phyloP scores from a whole-genome alignment of 805 yeast species.

The Pichia thaimueangensis region DNA sequence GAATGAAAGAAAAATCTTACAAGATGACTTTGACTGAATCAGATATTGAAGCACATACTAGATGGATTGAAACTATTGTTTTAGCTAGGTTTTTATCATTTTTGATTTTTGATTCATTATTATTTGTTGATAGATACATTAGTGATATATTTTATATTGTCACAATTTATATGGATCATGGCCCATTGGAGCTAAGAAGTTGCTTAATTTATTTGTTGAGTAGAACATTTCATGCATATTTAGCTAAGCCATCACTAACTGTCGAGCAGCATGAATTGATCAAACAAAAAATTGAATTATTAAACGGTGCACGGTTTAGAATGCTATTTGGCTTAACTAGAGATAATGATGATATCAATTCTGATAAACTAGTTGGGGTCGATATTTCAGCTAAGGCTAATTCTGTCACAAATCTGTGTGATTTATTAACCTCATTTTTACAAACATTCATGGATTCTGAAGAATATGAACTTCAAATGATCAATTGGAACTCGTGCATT shows the following conservation, averaged over 20 bases:
- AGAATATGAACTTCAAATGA: constrained; percentile 49
- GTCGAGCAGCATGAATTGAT: constrained; percentile 35
- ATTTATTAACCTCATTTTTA: constrained; percentile 46
- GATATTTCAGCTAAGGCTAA: constrained; percentile 36
- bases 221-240: constrained; percentile 64
- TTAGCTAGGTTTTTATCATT: constrained; percentile 57
- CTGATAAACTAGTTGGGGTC: constrained; percentile 18
- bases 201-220: constrained; percentile 56
- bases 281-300: constrained; percentile 39
- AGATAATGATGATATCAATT: constrained; percentile 32
- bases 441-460: constrained; percentile 40
- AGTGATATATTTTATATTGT: constrained; percentile 68
- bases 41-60: constrained; percentile 43
- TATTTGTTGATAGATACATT: constrained; percentile 54
- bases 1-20: constrained; percentile 49
- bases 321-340: constrained; percentile 66
- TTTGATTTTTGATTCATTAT: constrained; percentile 62
- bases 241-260: constrained; percentile 49
- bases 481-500: constrained; percentile 60
- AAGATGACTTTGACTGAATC: constrained; percentile 40
- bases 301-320: constrained; percentile 58
- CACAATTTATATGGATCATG: constrained; percentile 51
- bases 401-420: constrained; percentile 55
- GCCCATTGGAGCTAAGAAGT: constrained; percentile 49
- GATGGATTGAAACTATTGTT: constrained; percentile 68